phyloP scores from a whole-genome alignment of 2,329 filamentous ascomycete species.

The Chrysoporthe puriensis region DNA sequence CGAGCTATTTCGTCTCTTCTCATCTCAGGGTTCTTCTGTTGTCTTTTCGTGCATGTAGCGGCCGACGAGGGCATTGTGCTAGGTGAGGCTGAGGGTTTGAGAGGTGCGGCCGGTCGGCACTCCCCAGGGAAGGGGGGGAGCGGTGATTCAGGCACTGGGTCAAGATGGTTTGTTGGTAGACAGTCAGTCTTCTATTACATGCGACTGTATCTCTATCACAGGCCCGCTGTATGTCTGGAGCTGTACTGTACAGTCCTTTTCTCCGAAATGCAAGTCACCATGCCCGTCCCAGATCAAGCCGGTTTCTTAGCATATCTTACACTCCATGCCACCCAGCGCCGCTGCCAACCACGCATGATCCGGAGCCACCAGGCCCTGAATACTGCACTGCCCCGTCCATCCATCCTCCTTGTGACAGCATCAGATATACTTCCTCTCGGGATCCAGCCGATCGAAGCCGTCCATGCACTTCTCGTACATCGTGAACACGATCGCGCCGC shows the following conservation, averaged over 20 bases:
- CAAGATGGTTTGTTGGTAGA: background rate
- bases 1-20: no score
- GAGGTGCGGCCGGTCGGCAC: no score
- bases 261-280: background rate
- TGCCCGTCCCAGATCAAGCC: background rate
- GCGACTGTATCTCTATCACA: background rate
- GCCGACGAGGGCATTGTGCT: no score
- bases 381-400: background rate
- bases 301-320: background rate
- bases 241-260: background rate
- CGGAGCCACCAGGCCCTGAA: background rate
- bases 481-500: conserved; percentile 96
- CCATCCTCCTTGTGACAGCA: background rate
- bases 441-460: conserved; percentile 77
- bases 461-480: conserved; percentile 99
- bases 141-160: background rate
- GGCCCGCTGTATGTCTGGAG: background rate
- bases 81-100: no score
- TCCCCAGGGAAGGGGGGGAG: no score
- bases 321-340: background rate
- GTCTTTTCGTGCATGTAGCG: no score
- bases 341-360: background rate
- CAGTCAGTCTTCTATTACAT: background rate
- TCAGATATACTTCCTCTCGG: conserved; percentile 80
- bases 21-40: no score